These are phyloP conservation scores for Fulvia fulva DNA, from an alignment of 2,329 filamentous ascomycete genomes.

Conservation along the genomic window DNA sequence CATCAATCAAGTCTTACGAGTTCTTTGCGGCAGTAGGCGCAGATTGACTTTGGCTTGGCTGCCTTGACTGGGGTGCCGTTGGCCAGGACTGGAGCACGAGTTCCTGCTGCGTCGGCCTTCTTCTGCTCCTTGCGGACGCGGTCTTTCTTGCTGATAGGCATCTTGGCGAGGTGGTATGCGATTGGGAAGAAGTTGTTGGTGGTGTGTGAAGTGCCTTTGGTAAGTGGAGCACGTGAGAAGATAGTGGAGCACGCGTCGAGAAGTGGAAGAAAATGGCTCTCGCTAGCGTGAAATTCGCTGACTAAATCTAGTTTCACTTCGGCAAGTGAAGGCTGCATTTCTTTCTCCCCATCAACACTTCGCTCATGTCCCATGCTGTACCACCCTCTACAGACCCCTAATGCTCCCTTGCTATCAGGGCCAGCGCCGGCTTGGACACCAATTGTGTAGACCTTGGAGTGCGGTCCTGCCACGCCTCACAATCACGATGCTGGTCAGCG, in stretches of 20 bases:
- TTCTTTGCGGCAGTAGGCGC: slow-evolving; percentile 29
- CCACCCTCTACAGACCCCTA: too few species aligned
- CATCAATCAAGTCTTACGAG: slow-evolving; percentile 13
- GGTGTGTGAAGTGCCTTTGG: neutral
- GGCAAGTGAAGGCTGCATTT: neutral
- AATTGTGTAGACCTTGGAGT: too few species aligned
- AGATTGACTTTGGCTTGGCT: slow-evolving; percentile 49
- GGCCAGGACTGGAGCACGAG: slow-evolving; percentile 51
- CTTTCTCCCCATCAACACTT: too few species aligned
- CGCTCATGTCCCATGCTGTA: too few species aligned
- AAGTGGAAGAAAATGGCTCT: neutral
- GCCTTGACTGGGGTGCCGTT: slow-evolving; percentile 55
- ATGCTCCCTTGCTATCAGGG: too few species aligned
- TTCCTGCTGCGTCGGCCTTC: slow-evolving; percentile 53
- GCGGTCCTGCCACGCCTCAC: too few species aligned
- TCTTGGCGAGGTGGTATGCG: slow-evolving; percentile 23
- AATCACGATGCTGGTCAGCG: too few species aligned
- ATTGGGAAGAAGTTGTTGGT: neutral
- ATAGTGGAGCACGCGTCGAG: neutral
- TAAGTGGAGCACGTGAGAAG: neutral
- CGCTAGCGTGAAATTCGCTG: neutral
- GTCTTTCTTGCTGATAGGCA: slow-evolving; percentile 51
- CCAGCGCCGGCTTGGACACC: too few species aligned
- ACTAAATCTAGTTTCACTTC: neutral
- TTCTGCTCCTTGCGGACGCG: slow-evolving; percentile 55